Percentiles rank a stretch among this genome's conserved stretches.
Conservation (phyloP, 768 basidiomycete genomes). For the Leccinellum luteum region DNA sequence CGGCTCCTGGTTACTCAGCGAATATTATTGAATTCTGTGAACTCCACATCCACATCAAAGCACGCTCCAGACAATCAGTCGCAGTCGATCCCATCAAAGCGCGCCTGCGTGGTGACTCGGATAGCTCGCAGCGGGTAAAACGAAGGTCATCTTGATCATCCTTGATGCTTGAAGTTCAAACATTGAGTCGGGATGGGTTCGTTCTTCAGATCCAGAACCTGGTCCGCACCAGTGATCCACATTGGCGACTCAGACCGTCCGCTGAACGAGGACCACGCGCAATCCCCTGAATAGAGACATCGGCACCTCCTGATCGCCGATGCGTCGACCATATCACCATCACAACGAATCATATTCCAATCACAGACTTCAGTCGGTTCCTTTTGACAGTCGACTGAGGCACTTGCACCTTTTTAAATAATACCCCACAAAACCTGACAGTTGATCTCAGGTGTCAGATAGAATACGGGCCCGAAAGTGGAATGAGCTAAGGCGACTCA, state of each 20-base stretch:
- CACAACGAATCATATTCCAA: slow-evolving; percentile 11
- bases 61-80: background rate
- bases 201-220: background rate
- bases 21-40: background rate
- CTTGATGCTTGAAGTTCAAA: background rate
- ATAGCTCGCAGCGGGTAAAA: background rate
- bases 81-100: background rate
- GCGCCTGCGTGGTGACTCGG: background rate
- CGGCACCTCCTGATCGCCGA: slow-evolving; percentile 2
- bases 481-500: background rate
- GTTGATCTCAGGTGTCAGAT: background rate
- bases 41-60: slow-evolving; percentile 2
- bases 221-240: background rate
- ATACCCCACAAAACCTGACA: slow-evolving; percentile 1
- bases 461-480: background rate
- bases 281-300: background rate
- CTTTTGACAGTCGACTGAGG: background rate
- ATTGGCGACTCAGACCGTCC: background rate
- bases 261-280: background rate
- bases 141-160: background rate
- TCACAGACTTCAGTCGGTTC: background rate
- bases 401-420: background rate
- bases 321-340: slow-evolving; percentile 10
- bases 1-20: background rate
- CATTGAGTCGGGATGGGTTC: background rate